A percentile compares a stretch with the other conserved stretches of the same genome.
phyloP scores from a whole-genome alignment of 2,329 filamentous ascomycete genomes.

The Paraconiothyrium sp. region DNA sequence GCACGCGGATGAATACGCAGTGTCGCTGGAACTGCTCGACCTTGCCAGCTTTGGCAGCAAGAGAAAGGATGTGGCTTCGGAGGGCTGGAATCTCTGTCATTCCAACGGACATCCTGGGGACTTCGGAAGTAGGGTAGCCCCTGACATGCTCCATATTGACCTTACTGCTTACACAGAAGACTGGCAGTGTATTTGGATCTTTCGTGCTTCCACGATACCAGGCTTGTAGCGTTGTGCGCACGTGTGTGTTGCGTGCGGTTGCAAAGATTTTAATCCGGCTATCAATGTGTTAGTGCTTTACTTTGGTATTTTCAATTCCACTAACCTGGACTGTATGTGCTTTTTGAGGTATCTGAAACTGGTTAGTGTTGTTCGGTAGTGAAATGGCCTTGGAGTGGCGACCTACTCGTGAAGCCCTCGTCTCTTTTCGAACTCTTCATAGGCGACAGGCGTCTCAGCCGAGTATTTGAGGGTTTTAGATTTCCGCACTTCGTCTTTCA shows the following conservation, averaged over 20 bases:
- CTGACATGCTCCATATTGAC: constrained; percentile 9
- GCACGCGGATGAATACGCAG: neutral
- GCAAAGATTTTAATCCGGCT: constrained; percentile 7
- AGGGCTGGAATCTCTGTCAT: constrained; percentile 9
- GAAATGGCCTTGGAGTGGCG: neutral
- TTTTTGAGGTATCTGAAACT: neutral
- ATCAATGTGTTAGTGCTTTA: neutral
- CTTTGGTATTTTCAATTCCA: neutral
- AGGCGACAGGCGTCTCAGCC: neutral
- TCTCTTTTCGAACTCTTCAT: neutral
- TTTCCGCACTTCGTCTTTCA: neutral
- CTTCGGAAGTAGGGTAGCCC: neutral
- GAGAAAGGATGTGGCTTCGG: constrained; percentile 1
- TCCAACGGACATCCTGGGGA: neutral
- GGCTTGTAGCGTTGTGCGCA: constrained; percentile 6
- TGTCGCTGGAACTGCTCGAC: constrained; percentile 1
- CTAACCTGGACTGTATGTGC: constrained; percentile 5
- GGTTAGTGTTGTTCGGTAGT: neutral
- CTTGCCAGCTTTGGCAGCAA: constrained; percentile 11
- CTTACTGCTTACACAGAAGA: constrained; percentile 16
- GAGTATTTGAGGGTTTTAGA: neutral
- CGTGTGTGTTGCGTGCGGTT: constrained; percentile 6
- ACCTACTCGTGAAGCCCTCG: neutral
- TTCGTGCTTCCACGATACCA: constrained; percentile 9
- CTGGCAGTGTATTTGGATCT: neutral